phyloP scores from a whole-genome alignment of 1,284 basidiomycete genomes.

The Malassezia cuniculi region DNA sequence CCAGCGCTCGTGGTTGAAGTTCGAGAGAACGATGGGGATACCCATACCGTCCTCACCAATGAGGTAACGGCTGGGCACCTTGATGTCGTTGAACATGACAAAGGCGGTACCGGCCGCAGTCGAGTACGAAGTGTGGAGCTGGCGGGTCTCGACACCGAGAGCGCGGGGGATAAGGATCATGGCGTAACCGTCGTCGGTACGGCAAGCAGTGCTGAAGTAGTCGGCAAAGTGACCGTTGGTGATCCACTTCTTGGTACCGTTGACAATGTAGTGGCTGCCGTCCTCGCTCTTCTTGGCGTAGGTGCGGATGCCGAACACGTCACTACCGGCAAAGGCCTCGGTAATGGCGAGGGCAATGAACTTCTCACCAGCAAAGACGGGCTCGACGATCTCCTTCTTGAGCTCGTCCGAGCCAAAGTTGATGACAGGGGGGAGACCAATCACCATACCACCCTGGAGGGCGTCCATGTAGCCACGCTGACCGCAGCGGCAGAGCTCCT shows the following conservation, averaged over 20 bases:
- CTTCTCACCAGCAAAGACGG: slow-evolving; percentile 68
- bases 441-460: slow-evolving; percentile 47
- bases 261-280: slow-evolving; percentile 52
- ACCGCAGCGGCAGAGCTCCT: slow-evolving; percentile 66
- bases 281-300: slow-evolving; percentile 70
- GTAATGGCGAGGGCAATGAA: slow-evolving; percentile 70
- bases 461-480: slow-evolving; percentile 52
- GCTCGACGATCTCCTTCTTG: slow-evolving; percentile 64
- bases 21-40: slow-evolving; percentile 57
- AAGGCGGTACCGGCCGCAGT: slow-evolving; percentile 56
- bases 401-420: slow-evolving; percentile 70
- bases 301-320: slow-evolving; percentile 58
- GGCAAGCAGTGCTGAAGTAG: slow-evolving; percentile 49
- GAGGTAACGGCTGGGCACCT: slow-evolving; percentile 71
- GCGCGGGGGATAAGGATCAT: slow-evolving; percentile 58
- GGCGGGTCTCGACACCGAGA: slow-evolving; percentile 59
- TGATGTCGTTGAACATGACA: slow-evolving; percentile 74
- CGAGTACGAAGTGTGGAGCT: slow-evolving; percentile 54
- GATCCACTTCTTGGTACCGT: slow-evolving; percentile 59
- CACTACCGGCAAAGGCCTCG: slow-evolving; percentile 83
- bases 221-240: slow-evolving; percentile 60
- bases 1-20: slow-evolving; percentile 49
- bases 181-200: slow-evolving; percentile 62
- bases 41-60: slow-evolving; percentile 71
- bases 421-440: slow-evolving; percentile 50